These are phyloP conservation scores for Eutrema yunnanense DNA, from an alignment of 345 rosid species.

Conservation along the genomic window DNA sequence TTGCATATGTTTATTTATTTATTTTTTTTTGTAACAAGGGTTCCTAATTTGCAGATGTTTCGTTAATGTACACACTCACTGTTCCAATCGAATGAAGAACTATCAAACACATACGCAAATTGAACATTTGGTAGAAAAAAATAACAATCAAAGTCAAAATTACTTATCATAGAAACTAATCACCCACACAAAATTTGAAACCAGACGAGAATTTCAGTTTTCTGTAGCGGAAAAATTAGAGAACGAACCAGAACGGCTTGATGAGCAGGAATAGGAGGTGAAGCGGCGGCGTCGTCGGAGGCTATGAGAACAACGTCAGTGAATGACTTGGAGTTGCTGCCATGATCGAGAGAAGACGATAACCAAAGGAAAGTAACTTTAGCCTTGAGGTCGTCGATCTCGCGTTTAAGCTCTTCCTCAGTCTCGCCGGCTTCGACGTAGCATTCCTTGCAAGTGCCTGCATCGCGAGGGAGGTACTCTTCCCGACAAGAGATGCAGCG, in stretches of 20 bases:
- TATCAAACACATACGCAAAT: not conserved
- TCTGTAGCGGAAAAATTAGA: not conserved
- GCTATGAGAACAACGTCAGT: conserved; percentile 66
- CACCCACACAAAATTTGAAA: not conserved
- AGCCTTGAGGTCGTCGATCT: conserved; percentile 73
- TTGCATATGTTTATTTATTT: not conserved
- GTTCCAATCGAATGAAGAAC: not conserved
- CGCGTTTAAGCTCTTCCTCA: conserved; percentile 67
- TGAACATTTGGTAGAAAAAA: too few species aligned
- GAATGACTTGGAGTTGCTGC: conserved; percentile 30
- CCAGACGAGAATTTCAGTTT: not conserved
- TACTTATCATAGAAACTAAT: not conserved
- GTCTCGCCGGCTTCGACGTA: conserved; percentile 53
- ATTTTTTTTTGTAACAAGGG: too few species aligned
- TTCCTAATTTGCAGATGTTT: not conserved
- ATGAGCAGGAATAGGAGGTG: conserved; percentile 52
- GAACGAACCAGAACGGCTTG: conserved; percentile 59
- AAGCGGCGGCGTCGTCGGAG: conserved; percentile 35
- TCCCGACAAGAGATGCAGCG: conserved; percentile 64
- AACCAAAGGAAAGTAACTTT: conserved; percentile 57
- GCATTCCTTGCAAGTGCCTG: conserved; percentile 67
- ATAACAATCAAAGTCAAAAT: not conserved
- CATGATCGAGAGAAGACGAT: conserved; percentile 43
- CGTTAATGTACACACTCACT: not conserved
- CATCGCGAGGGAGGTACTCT: conserved; percentile 44